phyloP scores from a whole-genome alignment of 2,329 filamentous ascomycete genomes.

The Chaetomiaceae sp. region DNA sequence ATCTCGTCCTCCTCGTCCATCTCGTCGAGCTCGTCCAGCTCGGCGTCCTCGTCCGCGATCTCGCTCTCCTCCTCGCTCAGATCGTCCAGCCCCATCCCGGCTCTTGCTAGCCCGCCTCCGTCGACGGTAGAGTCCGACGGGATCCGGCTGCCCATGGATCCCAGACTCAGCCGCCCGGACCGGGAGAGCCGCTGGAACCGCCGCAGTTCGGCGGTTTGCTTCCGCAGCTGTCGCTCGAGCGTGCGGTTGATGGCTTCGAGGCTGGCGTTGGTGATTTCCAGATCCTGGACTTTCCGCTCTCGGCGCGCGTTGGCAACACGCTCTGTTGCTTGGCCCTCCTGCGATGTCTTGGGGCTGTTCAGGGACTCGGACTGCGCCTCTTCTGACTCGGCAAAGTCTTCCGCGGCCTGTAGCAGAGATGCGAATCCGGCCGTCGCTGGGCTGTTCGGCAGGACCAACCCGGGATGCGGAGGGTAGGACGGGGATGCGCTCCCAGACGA shows the following conservation, averaged over 20 bases:
- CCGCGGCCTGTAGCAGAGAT: constrained; percentile 51
- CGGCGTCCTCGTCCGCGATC: constrained; percentile 43
- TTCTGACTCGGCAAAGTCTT: constrained; percentile 41
- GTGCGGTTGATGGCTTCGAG: constrained; percentile 92
- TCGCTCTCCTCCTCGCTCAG: constrained; percentile 43
- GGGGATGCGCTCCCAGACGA: constrained; percentile 37
- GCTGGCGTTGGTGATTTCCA: constrained; percentile 95
- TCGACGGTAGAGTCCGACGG: constrained; percentile 41
- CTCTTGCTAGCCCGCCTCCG: constrained; percentile 37
- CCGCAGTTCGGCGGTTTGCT: constrained; percentile 83
- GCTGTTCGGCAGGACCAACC: constrained; percentile 32
- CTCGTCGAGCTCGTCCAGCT: constrained; percentile 43
- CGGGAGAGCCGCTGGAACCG: constrained; percentile 82
- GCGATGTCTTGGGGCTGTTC: constrained; percentile 54
- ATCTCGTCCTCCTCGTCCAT: constrained; percentile 48
- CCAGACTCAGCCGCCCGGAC: constrained; percentile 64
- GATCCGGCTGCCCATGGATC: constrained; percentile 35
- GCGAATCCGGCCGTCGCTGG: constrained; percentile 39
- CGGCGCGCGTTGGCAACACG: constrained; percentile 81
- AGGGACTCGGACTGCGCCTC: constrained; percentile 26
- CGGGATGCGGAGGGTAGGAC: constrained; percentile 29
- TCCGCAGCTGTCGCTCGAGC: constrained; percentile 82
- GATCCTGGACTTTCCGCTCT: constrained; percentile 90
- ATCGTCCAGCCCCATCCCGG: constrained; percentile 44
- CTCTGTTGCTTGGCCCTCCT: constrained; percentile 62